Evolutionary conservation across 2,329 filamentous ascomycete species (phyloP).

Genomic region (Trichoderma cornu-damae): DNA sequence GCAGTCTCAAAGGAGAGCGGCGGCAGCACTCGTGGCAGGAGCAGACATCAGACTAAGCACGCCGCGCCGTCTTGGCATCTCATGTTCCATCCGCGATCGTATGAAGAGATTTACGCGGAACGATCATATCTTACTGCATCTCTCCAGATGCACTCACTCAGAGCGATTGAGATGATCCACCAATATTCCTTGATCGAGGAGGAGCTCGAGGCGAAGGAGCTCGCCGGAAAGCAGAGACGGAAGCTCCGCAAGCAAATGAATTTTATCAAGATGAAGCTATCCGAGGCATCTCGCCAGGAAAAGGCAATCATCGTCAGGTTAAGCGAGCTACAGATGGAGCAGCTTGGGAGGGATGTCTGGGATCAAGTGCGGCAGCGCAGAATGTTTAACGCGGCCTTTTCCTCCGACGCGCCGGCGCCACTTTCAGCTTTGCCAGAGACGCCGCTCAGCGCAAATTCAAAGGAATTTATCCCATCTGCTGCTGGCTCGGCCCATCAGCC

Average conservation of each 20-base stretch:
- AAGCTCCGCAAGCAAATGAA: constrained; percentile 39
- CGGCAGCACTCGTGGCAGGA: constrained; percentile 1
- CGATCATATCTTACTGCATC: constrained; percentile 41
- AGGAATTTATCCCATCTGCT: constrained; percentile 31
- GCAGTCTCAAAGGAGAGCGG: neutral
- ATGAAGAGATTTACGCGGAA: constrained; percentile 43
- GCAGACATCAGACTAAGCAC: neutral
- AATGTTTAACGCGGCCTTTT: neutral
- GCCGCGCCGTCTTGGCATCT: constrained; percentile 14
- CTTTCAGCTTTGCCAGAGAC: neutral
- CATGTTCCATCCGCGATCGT: constrained; percentile 36
- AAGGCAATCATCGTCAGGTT: constrained; percentile 41
- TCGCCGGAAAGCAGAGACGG: constrained; percentile 27
- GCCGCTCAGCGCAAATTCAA: constrained; percentile 27
- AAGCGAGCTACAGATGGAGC: constrained; percentile 47
- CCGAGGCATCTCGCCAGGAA: constrained; percentile 44
- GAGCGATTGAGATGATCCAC: constrained; percentile 36
- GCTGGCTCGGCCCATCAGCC: neutral
- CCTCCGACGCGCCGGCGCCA: neutral
- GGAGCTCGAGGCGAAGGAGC: constrained; percentile 25
- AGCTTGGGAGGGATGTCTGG: constrained; percentile 41
- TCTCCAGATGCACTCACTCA: constrained; percentile 39
- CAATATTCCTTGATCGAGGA: constrained; percentile 37
- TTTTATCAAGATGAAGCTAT: constrained; percentile 40
- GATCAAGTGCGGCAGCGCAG: constrained; percentile 25